Evolutionary conservation across 2,329 filamentous ascomycete genomes (phyloP).

Genomic region (Cercospora sesami): DNA sequence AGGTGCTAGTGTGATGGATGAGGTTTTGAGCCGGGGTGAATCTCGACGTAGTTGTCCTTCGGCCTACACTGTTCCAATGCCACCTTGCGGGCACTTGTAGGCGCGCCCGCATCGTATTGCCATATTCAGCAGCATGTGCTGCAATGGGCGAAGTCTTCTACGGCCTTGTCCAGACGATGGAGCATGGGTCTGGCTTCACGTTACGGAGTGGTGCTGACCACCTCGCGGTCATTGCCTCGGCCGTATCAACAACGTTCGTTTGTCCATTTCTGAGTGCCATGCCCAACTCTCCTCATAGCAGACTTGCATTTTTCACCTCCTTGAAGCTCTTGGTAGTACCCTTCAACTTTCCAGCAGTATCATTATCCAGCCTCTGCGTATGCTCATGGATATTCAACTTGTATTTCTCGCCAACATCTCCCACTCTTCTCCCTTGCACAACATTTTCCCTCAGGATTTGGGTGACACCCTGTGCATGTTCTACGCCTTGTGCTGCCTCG

Average conservation of each 20-base stretch:
- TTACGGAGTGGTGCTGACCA: background rate
- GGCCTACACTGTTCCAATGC: background rate
- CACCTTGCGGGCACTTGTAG: background rate
- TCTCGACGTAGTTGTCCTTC: background rate
- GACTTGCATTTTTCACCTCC: conserved; percentile 42
- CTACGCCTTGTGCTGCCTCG: conserved; percentile 64
- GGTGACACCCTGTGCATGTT: conserved; percentile 80
- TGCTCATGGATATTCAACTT: conserved; percentile 87
- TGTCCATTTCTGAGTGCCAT: background rate
- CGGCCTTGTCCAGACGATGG: background rate
- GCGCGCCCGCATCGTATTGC: background rate
- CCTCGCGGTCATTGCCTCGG: background rate
- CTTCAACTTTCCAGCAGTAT: conserved; percentile 71
- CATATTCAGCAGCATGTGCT: background rate
- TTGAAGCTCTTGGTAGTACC: conserved; percentile 42
- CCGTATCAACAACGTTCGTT: background rate
- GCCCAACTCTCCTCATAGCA: conserved; percentile 6
- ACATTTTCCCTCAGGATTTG: conserved; percentile 78
- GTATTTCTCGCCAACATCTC: conserved; percentile 30
- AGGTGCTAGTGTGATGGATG: background rate
- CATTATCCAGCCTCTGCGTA: conserved; percentile 90
- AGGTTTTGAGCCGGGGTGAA: background rate
- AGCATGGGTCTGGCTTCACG: background rate
- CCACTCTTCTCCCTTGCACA: conserved; percentile 66
- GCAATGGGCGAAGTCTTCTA: background rate